Conservation (phyloP, 2,329 filamentous ascomycete species). For the Beauveria rudraprayagi region DNA sequence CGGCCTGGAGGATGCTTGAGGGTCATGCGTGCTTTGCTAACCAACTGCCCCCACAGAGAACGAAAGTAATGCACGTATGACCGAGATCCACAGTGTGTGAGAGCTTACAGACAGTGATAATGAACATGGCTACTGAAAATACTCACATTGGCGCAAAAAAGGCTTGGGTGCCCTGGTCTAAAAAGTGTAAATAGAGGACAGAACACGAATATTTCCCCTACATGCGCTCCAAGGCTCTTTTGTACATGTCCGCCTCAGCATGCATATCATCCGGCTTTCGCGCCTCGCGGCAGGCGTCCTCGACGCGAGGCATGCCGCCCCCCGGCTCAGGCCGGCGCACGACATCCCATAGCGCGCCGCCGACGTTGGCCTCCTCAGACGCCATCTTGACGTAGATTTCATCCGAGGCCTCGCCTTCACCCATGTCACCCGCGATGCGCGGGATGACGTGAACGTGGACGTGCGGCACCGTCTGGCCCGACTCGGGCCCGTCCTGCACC, state of each 20-base stretch:
- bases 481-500: conserved; percentile 84
- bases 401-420: conserved; percentile 40
- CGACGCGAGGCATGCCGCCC: conserved; percentile 58
- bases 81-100: neutral
- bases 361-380: conserved; percentile 75
- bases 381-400: conserved; percentile 78
- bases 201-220: conserved; percentile 13
- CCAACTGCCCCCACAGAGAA: neutral
- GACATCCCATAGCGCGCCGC: conserved; percentile 56
- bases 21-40: neutral
- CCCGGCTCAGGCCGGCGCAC: conserved; percentile 38
- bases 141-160: neutral
- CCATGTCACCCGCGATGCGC: conserved; percentile 49
- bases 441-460: conserved; percentile 92
- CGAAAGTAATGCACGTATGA: neutral
- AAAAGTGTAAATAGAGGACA: neutral
- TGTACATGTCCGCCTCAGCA: conserved; percentile 64
- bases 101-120: neutral
- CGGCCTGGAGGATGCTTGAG: neutral
- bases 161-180: neutral
- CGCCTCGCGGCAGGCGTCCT: conserved; percentile 60
- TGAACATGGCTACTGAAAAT: neutral
- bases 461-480: conserved; percentile 90
- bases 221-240: conserved; percentile 39
- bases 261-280: conserved; percentile 70